Base-by-base conservation (phyloP, 2,329 filamentous ascomycete species). In the Myrmaecium sp. region DNA sequence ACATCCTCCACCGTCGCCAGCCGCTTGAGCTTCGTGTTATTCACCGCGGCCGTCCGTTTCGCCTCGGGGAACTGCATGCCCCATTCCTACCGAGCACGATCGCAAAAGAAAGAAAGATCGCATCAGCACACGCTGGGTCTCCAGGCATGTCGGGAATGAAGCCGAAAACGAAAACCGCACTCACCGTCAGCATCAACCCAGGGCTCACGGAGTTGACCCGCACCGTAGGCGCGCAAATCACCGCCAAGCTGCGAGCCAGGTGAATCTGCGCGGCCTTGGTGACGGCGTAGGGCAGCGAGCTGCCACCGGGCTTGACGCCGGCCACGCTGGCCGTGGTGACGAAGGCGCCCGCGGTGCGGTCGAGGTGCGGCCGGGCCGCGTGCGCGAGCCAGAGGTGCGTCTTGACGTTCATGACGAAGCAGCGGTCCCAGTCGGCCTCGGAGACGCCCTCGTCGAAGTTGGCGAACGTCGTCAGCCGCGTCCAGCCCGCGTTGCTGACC, bases 251-350 rank as follows among this genome's bases (percentile, higher is more conserved):
- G 41, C 71, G 73, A 54, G 72, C 70, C 23, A 77, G 49, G 47
- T 78, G 74, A 28, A 78, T 51, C 31, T 67, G 65, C 7, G 80
- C 80, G 1, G 79, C 77, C 44, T 89, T 89, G 12, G 76, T 78
- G 5, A 83, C 75, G 0, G 72, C 62, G 42, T 89, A 89, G 4
- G 80, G 69, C 32, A 75, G 43, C 3, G 64, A 64, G 34, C 69
- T 75, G 1, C 74, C 74, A 32, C 61, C 67, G 0, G 67, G 62
- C 38, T 62, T 69, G 2, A 78, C 64, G 1, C 72, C 74, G 0
- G 74, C 73, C 14, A 76, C 40, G 23, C 64, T 70, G 0, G 73
- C 69, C 0, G 72, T 75, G 1, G 63, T 69, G 34, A 78, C 62
- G 36, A 79, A 77, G 0, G 56, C 54, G 1, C 71, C 71, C 31